phyloP scores from a whole-genome alignment of 2,329 filamentous ascomycete species.

The Pseudogymnoascus sp. region DNA sequence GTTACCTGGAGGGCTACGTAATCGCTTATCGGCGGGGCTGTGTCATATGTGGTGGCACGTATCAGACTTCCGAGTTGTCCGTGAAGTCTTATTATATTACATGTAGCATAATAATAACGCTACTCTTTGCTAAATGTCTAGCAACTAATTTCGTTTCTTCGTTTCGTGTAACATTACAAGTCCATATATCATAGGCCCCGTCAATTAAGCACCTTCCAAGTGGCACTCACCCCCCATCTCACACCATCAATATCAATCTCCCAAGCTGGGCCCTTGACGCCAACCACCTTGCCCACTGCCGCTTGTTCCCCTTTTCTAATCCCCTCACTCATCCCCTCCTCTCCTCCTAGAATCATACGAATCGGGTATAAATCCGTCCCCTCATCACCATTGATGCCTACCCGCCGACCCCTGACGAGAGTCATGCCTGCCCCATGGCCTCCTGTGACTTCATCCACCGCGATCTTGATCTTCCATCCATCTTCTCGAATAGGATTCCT shows the following conservation, averaged over 20 bases:
- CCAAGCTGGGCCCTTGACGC: constrained; percentile 29
- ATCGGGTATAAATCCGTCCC: constrained; percentile 10
- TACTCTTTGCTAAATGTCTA: neutral
- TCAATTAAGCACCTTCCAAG: constrained; percentile 26
- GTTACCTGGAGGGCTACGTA: constrained; percentile 6
- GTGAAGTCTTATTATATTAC: neutral
- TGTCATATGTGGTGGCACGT: neutral
- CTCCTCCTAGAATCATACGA: constrained; percentile 27
- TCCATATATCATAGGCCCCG: neutral
- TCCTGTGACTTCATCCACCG: constrained; percentile 24
- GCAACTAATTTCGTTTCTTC: neutral
- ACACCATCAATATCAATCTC: constrained; percentile 25
- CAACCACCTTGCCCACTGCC: constrained; percentile 23
- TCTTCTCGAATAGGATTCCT: constrained; percentile 18
- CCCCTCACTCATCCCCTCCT: constrained; percentile 18
- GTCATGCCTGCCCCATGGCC: constrained; percentile 21
- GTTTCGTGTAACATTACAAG: neutral
- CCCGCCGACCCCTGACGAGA: constrained; percentile 23
- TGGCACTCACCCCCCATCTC: constrained; percentile 29
- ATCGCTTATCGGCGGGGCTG: constrained; percentile 6
- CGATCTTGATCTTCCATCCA: constrained; percentile 24
- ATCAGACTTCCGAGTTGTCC: neutral
- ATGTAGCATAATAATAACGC: neutral
- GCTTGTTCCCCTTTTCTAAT: constrained; percentile 21
- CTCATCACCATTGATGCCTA: constrained; percentile 17